Evolutionary conservation across 2,329 filamentous ascomycete genomes (phyloP).

Genomic region (Colletotrichum liaoningense): DNA sequence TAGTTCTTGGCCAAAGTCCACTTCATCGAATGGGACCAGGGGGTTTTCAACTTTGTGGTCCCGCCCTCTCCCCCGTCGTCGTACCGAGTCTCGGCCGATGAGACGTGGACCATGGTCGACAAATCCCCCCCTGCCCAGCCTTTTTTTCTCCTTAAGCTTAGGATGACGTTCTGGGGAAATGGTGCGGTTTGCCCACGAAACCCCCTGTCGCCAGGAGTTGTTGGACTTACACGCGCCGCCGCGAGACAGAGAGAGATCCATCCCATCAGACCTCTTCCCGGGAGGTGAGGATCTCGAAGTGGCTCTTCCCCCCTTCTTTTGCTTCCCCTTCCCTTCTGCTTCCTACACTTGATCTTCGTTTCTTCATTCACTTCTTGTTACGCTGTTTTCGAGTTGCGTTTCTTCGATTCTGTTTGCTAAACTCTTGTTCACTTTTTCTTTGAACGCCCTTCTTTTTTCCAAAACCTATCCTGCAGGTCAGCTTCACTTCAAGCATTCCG

Average conservation of each 20-base stretch:
- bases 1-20: not conserved
- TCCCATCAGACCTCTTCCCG: conserved; percentile 15
- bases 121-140: conserved; percentile 20
- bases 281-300: not conserved
- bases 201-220: not conserved
- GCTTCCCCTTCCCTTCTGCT: conserved; percentile 23
- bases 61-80: not conserved
- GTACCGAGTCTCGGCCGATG: conserved; percentile 28
- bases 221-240: conserved; percentile 25
- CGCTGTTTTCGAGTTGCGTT: conserved; percentile 10
- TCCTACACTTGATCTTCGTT: conserved; percentile 5
- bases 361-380: not conserved
- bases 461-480: conserved; percentile 29
- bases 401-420: conserved; percentile 23
- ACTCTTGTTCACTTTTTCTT: conserved; percentile 22
- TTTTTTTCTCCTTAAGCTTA: conserved; percentile 3
- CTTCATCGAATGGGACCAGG: conserved; percentile 1
- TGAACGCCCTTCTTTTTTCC: conserved; percentile 19
- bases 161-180: conserved; percentile 12
- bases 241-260: not conserved
- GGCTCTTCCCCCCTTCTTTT: conserved; percentile 9
- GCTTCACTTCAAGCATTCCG: conserved; percentile 17
- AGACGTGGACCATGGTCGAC: conserved; percentile 14
- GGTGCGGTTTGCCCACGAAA: not conserved
- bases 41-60: not conserved